Evolutionary conservation across 139 green algal genomes (phyloP), one percentile per base, ranked within the genome.

Genomic region (Asterochloris sp.): DNA sequence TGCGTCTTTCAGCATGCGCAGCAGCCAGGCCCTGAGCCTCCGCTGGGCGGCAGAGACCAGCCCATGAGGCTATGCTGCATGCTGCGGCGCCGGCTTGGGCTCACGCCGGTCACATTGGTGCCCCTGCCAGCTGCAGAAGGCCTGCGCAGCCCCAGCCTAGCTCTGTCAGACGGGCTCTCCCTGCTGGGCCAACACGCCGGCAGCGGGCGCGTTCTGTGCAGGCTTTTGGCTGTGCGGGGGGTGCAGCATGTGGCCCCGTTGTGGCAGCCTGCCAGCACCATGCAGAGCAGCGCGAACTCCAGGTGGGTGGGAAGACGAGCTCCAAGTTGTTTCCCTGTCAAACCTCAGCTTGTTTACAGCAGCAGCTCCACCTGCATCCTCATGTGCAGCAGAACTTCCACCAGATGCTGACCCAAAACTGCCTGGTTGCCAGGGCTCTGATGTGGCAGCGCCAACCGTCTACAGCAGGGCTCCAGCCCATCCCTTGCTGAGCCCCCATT

Each of bases 111-210:
- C 12, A 38, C 73, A 24, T 15, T 82, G 27, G 17, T 74, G 19
- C 63, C 78, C 15, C 27, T 82, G 78, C 78, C 78, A 61, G 38
- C 76, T 69, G 76, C 76, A 54, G 78, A 62, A 13, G 78, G 78
- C 6, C 63, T 74, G 27, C n/a, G 26, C 12, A 62, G 63, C 63
- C 16, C 63, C 10, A 62, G 61, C 21, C 28, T 82, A 38, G 78
- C 78, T 26, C 27, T 82, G 14, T 62, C 61, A 23, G 78, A 82
- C 62, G 27, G 78, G 17, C 68, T 82, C n/a, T 64, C 78, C 13
- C 63, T 82, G 78, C 63, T 82, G 78, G 29, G 28, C 24, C 28
- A 27, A 74, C 61, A 61, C 63, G n/a, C 62, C 29, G 78, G 63
- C 12, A 82, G 61, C 68, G 78, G 62, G 27, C 78, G 62, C 62